Evolutionary conservation across 1,284 basidiomycete species (phyloP).

Genomic region (Pseudozyma tsukubaensis): DNA sequence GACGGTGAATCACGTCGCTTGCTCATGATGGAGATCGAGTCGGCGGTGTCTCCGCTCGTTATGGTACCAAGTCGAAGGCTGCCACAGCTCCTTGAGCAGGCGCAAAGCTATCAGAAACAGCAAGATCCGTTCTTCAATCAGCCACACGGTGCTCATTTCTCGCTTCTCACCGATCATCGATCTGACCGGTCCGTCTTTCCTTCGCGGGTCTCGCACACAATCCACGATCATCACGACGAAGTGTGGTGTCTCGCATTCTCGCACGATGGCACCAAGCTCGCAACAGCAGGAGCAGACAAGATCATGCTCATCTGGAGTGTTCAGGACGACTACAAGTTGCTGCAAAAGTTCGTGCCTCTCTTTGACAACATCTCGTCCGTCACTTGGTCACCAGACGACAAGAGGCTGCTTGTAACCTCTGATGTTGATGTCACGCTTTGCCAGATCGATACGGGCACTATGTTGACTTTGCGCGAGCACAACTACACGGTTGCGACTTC

Average conservation of each 20-base stretch:
- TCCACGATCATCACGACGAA: slow-evolving; percentile 88
- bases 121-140: slow-evolving; percentile 63
- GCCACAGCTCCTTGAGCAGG: slow-evolving; percentile 85
- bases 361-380: slow-evolving; percentile 68
- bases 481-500: slow-evolving; percentile 86
- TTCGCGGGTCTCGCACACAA: slow-evolving; percentile 75
- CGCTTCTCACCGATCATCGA: slow-evolving; percentile 85
- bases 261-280: slow-evolving; percentile 84
- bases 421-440: slow-evolving; percentile 58
- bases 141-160: slow-evolving; percentile 73
- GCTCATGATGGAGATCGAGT: slow-evolving; percentile 83
- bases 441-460: slow-evolving; percentile 22
- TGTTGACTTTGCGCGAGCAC: slow-evolving; percentile 75
- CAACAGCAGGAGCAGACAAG: slow-evolving; percentile 87
- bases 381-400: slow-evolving; percentile 71
- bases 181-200: slow-evolving; percentile 85
- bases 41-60: slow-evolving; percentile 86
- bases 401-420: slow-evolving; percentile 47
- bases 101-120: slow-evolving; percentile 77
- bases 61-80: slow-evolving; percentile 94
- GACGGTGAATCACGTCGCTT: slow-evolving; percentile 80
- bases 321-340: slow-evolving; percentile 38
- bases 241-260: slow-evolving; percentile 97
- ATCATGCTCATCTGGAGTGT: slow-evolving; percentile 84
- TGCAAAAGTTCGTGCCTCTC: slow-evolving; percentile 49